Evolutionary conservation across 2,329 filamentous ascomycete species (phyloP), one percentile per base, ranked within the genome.

Genomic region (Polytolypa hystricis): DNA sequence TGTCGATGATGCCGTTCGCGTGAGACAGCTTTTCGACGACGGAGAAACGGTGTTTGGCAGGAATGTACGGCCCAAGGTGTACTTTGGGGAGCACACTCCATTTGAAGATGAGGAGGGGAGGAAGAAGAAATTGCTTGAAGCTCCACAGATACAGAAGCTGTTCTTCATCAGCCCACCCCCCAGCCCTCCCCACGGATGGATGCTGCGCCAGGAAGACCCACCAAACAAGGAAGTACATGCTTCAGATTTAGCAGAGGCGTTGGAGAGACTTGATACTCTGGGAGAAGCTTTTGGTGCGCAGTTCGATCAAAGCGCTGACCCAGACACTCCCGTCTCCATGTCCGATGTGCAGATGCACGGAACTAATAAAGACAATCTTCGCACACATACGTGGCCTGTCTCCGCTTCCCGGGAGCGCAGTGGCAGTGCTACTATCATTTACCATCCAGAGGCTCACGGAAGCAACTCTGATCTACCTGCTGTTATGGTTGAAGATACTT

Each of bases 91-190:
- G 37, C 55, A 59, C 10, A 69, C 70, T 37, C 62, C 67, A 6
- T 57, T 69, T 35, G 47, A 50, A 27, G 42, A 53, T 40, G 49
- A 35, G 7, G 48, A 71, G 40, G 43, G 43, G 9, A 48, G 46
- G 15, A 56, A 56, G 19, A 57, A 52, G 30, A 64, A 67, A 34
- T 66, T 73, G 38, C 62, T 76, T 7, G 60, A 71, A 39, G 65
- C 68, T 4, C 76, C 76, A 2, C 69, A 77, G 38, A 61, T 65
- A 34, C 67, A 74, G 40, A 77, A 77, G 51, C 60, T 79, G 30
- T 79, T 79, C 65, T 79, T 80, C 57, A 79, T 80, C 56, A 70
- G 65, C 30, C 76, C 76, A 35, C 76, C 76, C 9, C 76, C 76
- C 0, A 70, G 64, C 41, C 76, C 76, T 30, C 76, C 76, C 2